Base-by-base conservation (phyloP, 2,329 filamentous ascomycete species). In the Pseudogymnoascus sp. region DNA sequence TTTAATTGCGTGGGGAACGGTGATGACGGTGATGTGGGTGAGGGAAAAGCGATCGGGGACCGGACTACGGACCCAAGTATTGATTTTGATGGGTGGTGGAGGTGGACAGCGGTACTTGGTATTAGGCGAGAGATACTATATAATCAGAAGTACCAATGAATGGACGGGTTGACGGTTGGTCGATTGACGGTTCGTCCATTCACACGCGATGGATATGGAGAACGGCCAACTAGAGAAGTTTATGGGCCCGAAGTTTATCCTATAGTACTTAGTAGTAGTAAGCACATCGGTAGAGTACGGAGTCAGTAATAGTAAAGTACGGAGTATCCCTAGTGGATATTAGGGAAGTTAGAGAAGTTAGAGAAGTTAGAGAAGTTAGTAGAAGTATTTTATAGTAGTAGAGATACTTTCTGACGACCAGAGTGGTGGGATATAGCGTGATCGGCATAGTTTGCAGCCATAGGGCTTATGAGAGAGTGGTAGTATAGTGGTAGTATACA, bases 401-500 rank as follows among this genome's bases (percentile, higher is more conserved):
- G 26, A n/a, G n/a, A 18, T 51, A 51, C 23, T n/a, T 47, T 23
- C 21, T 51, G 14, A n/a, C 11, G 23, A 31, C 47, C 47, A 31
- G 47, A 31, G 47, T 54, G 47, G 26, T 54, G 47, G 47, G 47
- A 54, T 51, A 54, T 54, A 54, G 47, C 47, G 26, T 54, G 47
- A 54, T 54, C 26, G 47, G n/a, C 47, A 6, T n/a, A 16, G 16
- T 18, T 31, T 18, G 47, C 26, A 54, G 47, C 47, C 8, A 26
- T 54, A 54, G 42, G 40, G 18, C 40, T 45, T 45, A 18, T 45
- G 12, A n/a, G 8, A 40, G n/a, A 2, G 12, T 36, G 5, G 34
- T 36, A 36, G 34, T 36, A 36, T 36, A 36, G 34, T 14, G 5
- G 34, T 40, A 16, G n/a, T 16, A 40, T 40, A 16, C 10, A 45